Base-by-base conservation (phyloP, 495 filamentous ascomycete genomes). In the Penicillium cinerascens region DNA sequence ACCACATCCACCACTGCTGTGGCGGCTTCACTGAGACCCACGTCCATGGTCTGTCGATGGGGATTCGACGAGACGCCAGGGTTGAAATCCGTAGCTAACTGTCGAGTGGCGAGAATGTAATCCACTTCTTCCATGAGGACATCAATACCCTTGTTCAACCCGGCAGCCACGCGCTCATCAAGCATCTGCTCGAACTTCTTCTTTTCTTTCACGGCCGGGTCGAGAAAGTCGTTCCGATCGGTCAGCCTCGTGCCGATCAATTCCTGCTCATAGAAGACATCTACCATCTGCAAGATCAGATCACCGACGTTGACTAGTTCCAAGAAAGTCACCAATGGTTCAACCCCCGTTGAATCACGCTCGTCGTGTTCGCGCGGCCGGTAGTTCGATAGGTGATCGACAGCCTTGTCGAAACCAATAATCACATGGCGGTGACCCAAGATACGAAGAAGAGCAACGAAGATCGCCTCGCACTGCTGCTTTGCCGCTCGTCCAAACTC, bases 101-200 rank as follows among this genome's bases (percentile, higher is more conserved):
- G 95, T 15, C 85, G 87, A 0, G 91, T 97, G 27, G 92, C 91
- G 60, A 88, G 90, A 43, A 99, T 79, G 60, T 92, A 96, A 58
- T 99, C 95, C 39, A 97, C 91, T 72, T 99, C 95, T 57, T 93
- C 91, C 87, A 99, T 97, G 43, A 99, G 81, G 23, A 96, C 95
- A 61, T 97, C 92, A 58, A 99, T 97, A 47, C 95, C 95, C 72
- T 93, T 95, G 65, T 96, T 96, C 54, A 99, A 72, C 7, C 95
- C 95, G 23, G 93, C 91, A 1, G 95, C 95, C 18, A 99, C 95
- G 45, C 89, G 86, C 71, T 97, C 95, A 64, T 99, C 95, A 9
- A 99, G 84, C 87, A 96, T 96, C 69, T 97, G 92, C 76, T 99
- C 95, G 54, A 99, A 99, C 42, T 87, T 89, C 72, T 96, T 97